Base-by-base conservation (phyloP, 1,139 yeast genomes). In the Suhomyces bokatorum region DNA sequence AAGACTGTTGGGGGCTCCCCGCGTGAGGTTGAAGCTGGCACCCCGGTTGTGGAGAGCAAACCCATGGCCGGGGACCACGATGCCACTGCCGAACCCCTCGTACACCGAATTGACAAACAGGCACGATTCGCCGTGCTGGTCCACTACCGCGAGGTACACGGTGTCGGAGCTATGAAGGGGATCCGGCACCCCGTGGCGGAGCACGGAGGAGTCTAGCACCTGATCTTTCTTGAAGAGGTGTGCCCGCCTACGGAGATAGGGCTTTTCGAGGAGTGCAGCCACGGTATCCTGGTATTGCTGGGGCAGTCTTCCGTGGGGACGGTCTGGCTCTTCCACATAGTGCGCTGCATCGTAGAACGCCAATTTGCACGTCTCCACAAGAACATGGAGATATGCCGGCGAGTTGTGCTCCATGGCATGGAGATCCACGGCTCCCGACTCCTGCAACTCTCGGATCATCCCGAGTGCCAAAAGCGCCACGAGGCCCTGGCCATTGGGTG, bases 401-500 rank as follows among this genome's bases (percentile, higher is more conserved):
- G 93, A 84, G 59, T 87, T 87, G 60, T 85, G 95, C 51, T 78
- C 59, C 57, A 84, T 50, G 4, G 63, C 55, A 20, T 63, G 55
- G 36, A 85, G 60, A 43, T 80, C 69, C 27, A 83, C 69, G 9
- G 56, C 63, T 1, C 80, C 79, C 28, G 62, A 51, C 14, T 69
- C 72, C 42, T 81, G 79, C 46, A 83, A 66, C 36, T 79, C 77
- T 51, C 76, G 77, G 48, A 87, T 75, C 37, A 84, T 69, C 0
- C 95, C 95, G 43, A 85, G 63, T 0, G 91, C 81, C 35, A 85
- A 64, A 38, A 86, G 67, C 0, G 90, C 93, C 37, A 86, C 86
- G 31, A 86, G 65, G 1, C 95, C 95, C 44, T 86, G 88, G 4
- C 95, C 90, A 59, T 83, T 87, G 26, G 95, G 95, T 7, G 95